A percentile compares a stretch with the other conserved stretches of the same genome.
phyloP scores from a whole-genome alignment of 345 rosid species.

The Diplotaxis tenuifolia region DNA sequence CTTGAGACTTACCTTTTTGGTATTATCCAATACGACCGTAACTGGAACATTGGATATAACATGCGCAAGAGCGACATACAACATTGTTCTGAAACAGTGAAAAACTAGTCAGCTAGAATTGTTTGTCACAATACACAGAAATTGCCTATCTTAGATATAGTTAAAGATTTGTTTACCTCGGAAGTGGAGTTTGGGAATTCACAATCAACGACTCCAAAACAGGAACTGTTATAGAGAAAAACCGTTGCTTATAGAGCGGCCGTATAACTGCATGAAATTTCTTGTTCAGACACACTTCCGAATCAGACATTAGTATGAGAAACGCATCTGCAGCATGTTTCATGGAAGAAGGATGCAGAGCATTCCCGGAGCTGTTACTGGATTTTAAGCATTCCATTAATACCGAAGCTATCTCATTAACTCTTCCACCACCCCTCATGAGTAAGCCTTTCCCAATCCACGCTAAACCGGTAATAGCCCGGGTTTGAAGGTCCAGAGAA shows the following conservation, averaged over 20 bases:
- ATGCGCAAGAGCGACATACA: constrained; percentile 65
- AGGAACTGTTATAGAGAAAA: constrained; percentile 67
- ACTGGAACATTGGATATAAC: constrained; percentile 66
- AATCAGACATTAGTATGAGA: constrained; percentile 70
- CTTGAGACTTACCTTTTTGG: constrained; percentile 58
- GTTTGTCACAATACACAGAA: neutral
- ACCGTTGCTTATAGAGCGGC: constrained; percentile 92
- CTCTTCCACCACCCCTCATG: constrained; percentile 80
- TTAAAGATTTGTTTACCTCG: constrained; percentile 45
- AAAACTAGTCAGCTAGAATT: constrained; percentile 18
- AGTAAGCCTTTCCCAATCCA: constrained; percentile 97
- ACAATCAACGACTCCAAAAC: constrained; percentile 59
- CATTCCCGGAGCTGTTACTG: constrained; percentile 31
- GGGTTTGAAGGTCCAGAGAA: constrained; percentile 46
- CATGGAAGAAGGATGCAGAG: constrained; percentile 43
- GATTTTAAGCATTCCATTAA: constrained; percentile 60
- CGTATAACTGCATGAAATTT: constrained; percentile 69
- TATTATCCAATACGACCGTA: constrained; percentile 58
- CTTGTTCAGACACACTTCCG: constrained; percentile 63
- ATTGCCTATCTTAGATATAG: neutral
- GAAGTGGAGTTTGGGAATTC: constrained; percentile 46
- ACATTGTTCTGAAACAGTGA: constrained; percentile 56
- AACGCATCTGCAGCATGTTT: constrained; percentile 86
- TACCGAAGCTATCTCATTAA: constrained; percentile 55
- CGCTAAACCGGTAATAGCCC: constrained; percentile 69